Evolutionary conservation across 2,329 filamentous ascomycete genomes (phyloP).

Genomic region (Cladophialophora psammophila): DNA sequence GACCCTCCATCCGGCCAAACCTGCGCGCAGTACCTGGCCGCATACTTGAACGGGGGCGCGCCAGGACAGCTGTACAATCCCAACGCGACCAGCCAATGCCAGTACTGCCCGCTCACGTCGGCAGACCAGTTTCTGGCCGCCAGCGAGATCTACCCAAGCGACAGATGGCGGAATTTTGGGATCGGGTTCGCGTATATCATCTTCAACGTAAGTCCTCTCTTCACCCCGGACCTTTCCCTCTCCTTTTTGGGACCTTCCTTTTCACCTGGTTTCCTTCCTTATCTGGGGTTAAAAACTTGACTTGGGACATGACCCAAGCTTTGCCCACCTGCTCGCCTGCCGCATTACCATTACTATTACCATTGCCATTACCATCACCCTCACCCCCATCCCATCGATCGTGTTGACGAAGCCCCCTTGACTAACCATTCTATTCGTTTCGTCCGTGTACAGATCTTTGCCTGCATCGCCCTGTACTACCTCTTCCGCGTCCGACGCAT

Average conservation of each 20-base stretch:
- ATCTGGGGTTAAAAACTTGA: too few relatives aligned
- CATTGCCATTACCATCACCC: too few relatives aligned
- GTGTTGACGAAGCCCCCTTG: too few relatives aligned
- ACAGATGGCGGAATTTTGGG: conserved; percentile 82
- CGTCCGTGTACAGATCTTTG: conserved; percentile 43
- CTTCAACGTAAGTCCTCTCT: conserved; percentile 62
- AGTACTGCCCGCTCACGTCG: conserved; percentile 52
- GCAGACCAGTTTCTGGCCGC: conserved; percentile 52
- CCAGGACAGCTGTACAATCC: conserved; percentile 66
- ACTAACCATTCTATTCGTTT: too few relatives aligned
- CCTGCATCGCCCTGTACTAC: conserved; percentile 64
- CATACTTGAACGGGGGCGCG: conserved; percentile 60
- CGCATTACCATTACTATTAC: too few relatives aligned
- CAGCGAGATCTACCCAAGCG: conserved; percentile 61
- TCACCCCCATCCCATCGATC: too few relatives aligned
- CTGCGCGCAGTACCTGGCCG: conserved; percentile 66
- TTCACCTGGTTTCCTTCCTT: background rate
- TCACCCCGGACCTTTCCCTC: too few relatives aligned
- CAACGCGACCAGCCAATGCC: conserved; percentile 61
- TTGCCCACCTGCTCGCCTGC: too few relatives aligned
- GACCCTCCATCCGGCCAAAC: conserved; percentile 64
- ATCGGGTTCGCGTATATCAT: conserved; percentile 78
- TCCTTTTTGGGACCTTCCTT: background rate
- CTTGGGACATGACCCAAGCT: too few relatives aligned
- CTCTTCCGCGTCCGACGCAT: conserved; percentile 47